phyloP scores from a whole-genome alignment of 352 stramenopile genomes.

The Globisporangium emineosum region DNA sequence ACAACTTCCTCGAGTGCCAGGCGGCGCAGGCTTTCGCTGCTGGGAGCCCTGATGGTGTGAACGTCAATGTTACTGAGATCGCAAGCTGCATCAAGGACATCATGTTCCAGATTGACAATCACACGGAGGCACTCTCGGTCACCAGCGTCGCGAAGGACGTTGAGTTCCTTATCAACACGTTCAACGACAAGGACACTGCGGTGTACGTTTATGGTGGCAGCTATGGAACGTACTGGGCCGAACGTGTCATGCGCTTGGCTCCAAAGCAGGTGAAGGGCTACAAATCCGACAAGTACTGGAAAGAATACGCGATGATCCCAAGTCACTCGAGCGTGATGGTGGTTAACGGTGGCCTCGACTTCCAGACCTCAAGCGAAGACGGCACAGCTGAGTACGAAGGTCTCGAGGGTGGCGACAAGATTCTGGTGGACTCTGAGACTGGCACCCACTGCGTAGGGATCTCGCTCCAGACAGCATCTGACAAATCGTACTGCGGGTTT shows the following conservation, averaged over 20 bases:
- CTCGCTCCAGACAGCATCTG: background rate
- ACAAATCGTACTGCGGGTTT: background rate
- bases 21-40: constrained; percentile 5
- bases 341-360: constrained; percentile 31
- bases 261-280: constrained; percentile 21
- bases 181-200: constrained; percentile 1
- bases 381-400: constrained; percentile 17
- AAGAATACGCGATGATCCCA: constrained; percentile 22
- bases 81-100: constrained; percentile 5
- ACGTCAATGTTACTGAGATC: background rate
- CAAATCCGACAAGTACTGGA: constrained; percentile 29
- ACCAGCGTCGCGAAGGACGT: constrained; percentile 22
- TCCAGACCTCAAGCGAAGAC: constrained; percentile 24
- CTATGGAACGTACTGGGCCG: constrained; percentile 21
- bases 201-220: constrained; percentile 23
- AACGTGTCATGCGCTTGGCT: constrained; percentile 21
- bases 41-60: background rate
- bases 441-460: constrained; percentile 1
- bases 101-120: constrained; percentile 56
- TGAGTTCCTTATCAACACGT: background rate
- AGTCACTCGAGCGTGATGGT: constrained; percentile 27
- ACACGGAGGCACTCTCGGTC: constrained; percentile 54
- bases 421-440: constrained; percentile 13
- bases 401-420: constrained; percentile 16
- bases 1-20: constrained; percentile 4